These are phyloP conservation scores for Raffaelea albimanens DNA, from an alignment of 2,329 filamentous ascomycete genomes.

Conservation along the genomic window DNA sequence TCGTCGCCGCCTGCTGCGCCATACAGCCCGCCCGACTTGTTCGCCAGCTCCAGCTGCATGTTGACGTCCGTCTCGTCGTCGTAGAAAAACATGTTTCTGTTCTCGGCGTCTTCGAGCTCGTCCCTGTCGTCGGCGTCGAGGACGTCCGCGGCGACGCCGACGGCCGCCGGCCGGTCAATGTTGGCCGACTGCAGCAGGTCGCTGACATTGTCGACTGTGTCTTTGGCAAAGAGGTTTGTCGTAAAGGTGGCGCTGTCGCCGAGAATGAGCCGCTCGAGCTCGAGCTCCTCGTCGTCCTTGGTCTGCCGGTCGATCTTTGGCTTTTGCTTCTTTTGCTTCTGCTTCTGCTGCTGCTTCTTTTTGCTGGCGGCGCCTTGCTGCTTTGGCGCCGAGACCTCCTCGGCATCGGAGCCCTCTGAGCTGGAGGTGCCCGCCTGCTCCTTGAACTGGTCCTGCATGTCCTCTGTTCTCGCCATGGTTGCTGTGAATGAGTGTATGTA, in stretches of 20 bases:
- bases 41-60: slow-evolving; percentile 1
- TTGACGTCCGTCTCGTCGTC: slow-evolving; percentile 35
- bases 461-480: background rate
- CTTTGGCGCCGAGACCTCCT: no score
- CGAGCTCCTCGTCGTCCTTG: slow-evolving; percentile 70
- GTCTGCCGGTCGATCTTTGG: background rate
- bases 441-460: background rate
- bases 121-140: slow-evolving; percentile 9
- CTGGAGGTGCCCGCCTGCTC: no score
- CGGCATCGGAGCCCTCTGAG: no score
- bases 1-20: slow-evolving; percentile 17
- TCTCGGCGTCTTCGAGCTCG: slow-evolving; percentile 42
- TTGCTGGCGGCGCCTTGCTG: no score
- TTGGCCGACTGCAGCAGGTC: slow-evolving; percentile 25
- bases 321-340: background rate
- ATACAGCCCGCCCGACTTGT: slow-evolving; percentile 20
- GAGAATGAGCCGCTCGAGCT: slow-evolving; percentile 80
- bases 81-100: slow-evolving; percentile 78
- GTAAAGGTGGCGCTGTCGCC: slow-evolving; percentile 79
- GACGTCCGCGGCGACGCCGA: background rate
- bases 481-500: no score
- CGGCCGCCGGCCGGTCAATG: slow-evolving; percentile 9
- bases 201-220: slow-evolving; percentile 25
- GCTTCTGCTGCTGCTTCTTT: background rate
- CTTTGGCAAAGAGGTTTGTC: slow-evolving; percentile 56